A percentile compares a stretch with the other conserved stretches of the same genome.
These are phyloP conservation scores for Xylariales sp. DNA, from an alignment of 2,329 filamentous ascomycete genomes.

Conservation along the genomic window DNA sequence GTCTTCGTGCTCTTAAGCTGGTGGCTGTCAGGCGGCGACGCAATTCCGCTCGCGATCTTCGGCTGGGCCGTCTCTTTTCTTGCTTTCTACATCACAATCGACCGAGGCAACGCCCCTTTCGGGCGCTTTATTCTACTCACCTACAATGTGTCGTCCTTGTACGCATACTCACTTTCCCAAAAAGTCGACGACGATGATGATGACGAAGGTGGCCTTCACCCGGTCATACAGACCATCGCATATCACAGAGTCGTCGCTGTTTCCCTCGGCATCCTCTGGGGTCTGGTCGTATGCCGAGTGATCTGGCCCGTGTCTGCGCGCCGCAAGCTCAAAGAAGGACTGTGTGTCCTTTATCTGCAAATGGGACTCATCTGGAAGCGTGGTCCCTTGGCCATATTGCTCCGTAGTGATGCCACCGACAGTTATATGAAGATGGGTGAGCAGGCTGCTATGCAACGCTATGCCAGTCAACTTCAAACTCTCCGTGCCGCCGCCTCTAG, in stretches of 20 bases:
- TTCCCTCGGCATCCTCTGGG: slow-evolving; percentile 83
- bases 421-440: slow-evolving; percentile 86
- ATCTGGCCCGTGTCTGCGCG: slow-evolving; percentile 94
- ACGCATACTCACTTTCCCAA: slow-evolving; percentile 84
- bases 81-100: slow-evolving; percentile 88
- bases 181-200: slow-evolving; percentile 77
- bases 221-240: slow-evolving; percentile 82
- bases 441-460: slow-evolving; percentile 81
- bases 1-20: slow-evolving; percentile 71
- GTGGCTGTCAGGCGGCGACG: slow-evolving; percentile 70
- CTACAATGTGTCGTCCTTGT: slow-evolving; percentile 92
- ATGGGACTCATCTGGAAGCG: slow-evolving; percentile 97
- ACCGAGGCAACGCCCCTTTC: slow-evolving; percentile 78
- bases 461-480: slow-evolving; percentile 67
- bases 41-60: slow-evolving; percentile 69
- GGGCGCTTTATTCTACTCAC: slow-evolving; percentile 91
- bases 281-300: slow-evolving; percentile 79
- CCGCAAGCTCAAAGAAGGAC: slow-evolving; percentile 80
- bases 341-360: slow-evolving; percentile 87
- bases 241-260: slow-evolving; percentile 85
- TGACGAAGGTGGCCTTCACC: slow-evolving; percentile 79
- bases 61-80: slow-evolving; percentile 77
- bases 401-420: slow-evolving; percentile 49
- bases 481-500: slow-evolving; percentile 69
- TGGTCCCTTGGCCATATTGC: slow-evolving; percentile 74